Base-by-base conservation (phyloP, 2,329 filamentous ascomycete genomes). In the Neoscytalidium dimidiatum region DNA sequence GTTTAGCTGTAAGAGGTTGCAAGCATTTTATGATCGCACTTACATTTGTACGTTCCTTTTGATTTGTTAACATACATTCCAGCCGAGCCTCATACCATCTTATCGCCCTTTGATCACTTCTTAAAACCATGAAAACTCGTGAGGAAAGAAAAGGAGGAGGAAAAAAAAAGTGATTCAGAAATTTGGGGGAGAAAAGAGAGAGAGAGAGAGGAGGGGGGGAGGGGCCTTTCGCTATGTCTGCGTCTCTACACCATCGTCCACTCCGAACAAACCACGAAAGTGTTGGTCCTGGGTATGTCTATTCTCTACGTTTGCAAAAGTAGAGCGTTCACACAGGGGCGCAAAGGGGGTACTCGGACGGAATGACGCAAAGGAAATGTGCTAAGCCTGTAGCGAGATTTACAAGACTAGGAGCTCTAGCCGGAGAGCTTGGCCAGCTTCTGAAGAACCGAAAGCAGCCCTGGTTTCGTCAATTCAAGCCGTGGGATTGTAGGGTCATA, bases 361-460 rank as follows among this genome's bases (percentile, higher is more conserved):
- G 38, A 6, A 53, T n/a, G 9, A 41, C 5, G 19, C 13, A 29
- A 56, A 49, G 33, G 14, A 58, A 58, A 58, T 17, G 52, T 46
- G 17, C 52, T 31, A 33, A 49, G 61, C 62, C 43, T n/a, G n/a
- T n/a, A n/a, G n/a, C n/a, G n/a, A n/a, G n/a, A n/a, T n/a, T n/a
- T n/a, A n/a, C n/a, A n/a, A n/a, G n/a, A 46, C 51, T 41, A 21
- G 26, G 28, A 51, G 21, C 35, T 29, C 41, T 33, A 64, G 35
- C 26, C 35, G 8, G 62, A 64, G 43, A 64, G 38, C 53, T 65
- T 66, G 43, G 81, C 82, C 58, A 86, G 77, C 68, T 82, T 84
- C 69, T 85, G 83, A 56, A 86, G 73, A 53, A 82, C 83, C 38
- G 83, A 81, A 48, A 85, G 77, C 46, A 84, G 83, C 67, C 82